Base-by-base conservation (phyloP, 2,329 filamentous ascomycete genomes). In the Diaporthe citriasiana region DNA sequence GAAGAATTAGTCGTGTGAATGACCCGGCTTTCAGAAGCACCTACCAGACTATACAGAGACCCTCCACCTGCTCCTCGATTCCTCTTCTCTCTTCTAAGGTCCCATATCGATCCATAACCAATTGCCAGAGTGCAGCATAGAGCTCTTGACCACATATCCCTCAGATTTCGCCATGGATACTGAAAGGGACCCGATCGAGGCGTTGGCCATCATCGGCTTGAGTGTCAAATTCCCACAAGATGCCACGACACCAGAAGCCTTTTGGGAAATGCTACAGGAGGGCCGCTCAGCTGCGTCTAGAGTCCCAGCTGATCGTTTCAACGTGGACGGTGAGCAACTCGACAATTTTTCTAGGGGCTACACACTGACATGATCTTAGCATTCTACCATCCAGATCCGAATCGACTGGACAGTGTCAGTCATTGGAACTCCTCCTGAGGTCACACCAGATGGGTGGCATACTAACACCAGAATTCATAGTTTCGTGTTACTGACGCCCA, bases 401-500 rank as follows among this genome's bases (percentile, higher is more conserved):
- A 27, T 27, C 47, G 65, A n/a, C 65, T 69, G 22, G 65, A 69
- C 33, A 53, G 45, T 42, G 65, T 69, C 5, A 50, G 47, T 69
- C 25, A 42, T 69, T 56, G 53, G 5, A 12, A 35, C 1, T 6
- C 1, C 30, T 35, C 53, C 6, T 3, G 19, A n/a, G 15, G 25
- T 55, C 8, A 4, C 22, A n/a, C 35, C 6, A 17, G 22, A 35
- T 15, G 51, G 19, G 13, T 38, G 19, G 10, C 33, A n/a, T 38
- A 57, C 55, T 57, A 38, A 57, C 55, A 38, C 22, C 22, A 6
- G 13, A 76, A 75, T 53, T n/a, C 3, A 27, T 40, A 70, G 53
- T 89, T 76, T 19, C 33, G 33, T 22, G 38, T 55, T 22, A 59
- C 27, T 19, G 13, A 70, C 19, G 73, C 42, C 15, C 59, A 69